Evolutionary conservation across 1,284 basidiomycete genomes (phyloP), one percentile per base, ranked within the genome.

Genomic region (Pyrrhoderma lamaoense): DNA sequence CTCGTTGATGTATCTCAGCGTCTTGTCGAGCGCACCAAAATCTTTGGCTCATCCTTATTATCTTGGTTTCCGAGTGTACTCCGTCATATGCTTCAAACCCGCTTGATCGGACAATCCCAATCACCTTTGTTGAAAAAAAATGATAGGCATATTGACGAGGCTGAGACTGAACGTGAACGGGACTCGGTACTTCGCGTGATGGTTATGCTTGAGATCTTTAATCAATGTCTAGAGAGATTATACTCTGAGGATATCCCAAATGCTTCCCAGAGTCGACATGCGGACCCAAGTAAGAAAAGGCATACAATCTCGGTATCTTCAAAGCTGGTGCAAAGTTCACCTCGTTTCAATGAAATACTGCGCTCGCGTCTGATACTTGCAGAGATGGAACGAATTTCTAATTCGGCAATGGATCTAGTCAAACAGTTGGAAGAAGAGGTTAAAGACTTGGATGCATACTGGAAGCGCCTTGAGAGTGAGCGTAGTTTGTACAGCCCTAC

Each of bases 151-250:
- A 22, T 5, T 23, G 11, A 8, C 7, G 35, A 23, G 8, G 3
- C 39, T 14, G 51, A 52, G n/a, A 3, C 27, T 18, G 40, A 27
- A 14, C 25, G 16, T 3, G 23, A 50, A 18, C 45, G 39, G 8
- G 39, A 23, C 18, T 19, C 45, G 11, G 46, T 47, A 14, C 38
- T 52, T 16, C 40, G 45, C 31, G 45, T 52, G 19, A 25, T 52
- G 14, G 45, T 43, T 31, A 52, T 52, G 51, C 51, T 52, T 18
- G 51, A 52, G 31, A 43, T 52, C 25, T 46, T 52, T 9, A 46
- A 52, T 16, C 47, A 46, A 45, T 18, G 27, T n/a, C 14, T 40
- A 22, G 45, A 47, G 11, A 31, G 27, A 31, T 31, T 31, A 31
- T 31, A 31, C 27, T 44, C 42, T 9, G 23, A 44, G 23, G 42